Percentiles rank a stretch among this genome's conserved stretches.
Evolutionary conservation across 805 yeast species (phyloP).

Genomic region (Candida montana): DNA sequence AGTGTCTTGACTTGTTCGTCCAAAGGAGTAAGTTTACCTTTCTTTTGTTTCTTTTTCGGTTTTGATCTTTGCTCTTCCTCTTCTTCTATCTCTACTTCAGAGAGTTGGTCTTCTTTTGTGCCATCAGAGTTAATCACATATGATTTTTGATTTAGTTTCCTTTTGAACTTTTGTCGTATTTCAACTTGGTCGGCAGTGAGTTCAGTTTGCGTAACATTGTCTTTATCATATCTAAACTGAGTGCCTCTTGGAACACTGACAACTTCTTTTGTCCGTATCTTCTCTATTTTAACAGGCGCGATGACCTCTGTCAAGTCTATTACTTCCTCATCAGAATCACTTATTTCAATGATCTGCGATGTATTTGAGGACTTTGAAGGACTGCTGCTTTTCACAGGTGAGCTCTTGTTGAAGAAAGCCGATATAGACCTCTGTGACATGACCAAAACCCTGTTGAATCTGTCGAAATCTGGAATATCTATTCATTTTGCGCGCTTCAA

Average conservation of each 20-base stretch:
- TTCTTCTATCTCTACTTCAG: constrained; percentile 6
- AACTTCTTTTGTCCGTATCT: not conserved
- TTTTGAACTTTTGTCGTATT: not conserved
- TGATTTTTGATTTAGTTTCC: constrained; percentile 4
- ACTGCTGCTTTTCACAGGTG: not conserved
- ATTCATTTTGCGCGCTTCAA: too few relatives aligned
- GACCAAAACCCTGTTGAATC: too few relatives aligned
- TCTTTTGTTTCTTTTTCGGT: constrained; percentile 8
- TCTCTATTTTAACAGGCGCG: not conserved
- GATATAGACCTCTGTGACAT: constrained; percentile 3
- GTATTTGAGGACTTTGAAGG: not conserved
- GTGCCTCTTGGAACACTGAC: not conserved
- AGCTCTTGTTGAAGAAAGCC: constrained; percentile 1
- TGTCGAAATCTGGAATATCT: too few relatives aligned
- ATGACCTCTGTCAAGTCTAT: not conserved
- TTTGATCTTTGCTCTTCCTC: constrained; percentile 6
- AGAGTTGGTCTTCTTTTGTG: constrained; percentile 1
- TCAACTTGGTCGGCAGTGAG: not conserved
- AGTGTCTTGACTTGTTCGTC: constrained; percentile 73
- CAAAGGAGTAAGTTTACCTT: constrained; percentile 57
- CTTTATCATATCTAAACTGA: constrained; percentile 2
- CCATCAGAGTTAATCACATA: not conserved
- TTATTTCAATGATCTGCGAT: not conserved
- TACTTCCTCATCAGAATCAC: not conserved
- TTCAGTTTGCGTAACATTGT: not conserved